These are phyloP conservation scores for Ogataea kodamae DNA, from an alignment of 805 yeast genomes.

Conservation along the genomic window DNA sequence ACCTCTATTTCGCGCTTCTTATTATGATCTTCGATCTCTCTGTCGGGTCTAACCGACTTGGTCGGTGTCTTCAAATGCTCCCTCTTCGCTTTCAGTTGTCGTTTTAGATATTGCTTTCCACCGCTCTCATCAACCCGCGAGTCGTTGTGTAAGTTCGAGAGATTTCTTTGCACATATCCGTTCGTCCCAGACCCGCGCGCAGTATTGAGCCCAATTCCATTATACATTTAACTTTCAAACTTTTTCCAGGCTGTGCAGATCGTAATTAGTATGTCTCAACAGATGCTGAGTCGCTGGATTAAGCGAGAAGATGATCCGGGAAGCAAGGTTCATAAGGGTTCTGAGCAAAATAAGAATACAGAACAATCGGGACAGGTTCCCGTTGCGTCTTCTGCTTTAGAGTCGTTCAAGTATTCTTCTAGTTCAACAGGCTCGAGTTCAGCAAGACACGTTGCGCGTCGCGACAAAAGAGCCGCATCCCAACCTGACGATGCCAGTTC, in stretches of 20 bases:
- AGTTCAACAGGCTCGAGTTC: background rate
- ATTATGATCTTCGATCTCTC: conserved; percentile 36
- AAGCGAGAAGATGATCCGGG: conserved; percentile 3
- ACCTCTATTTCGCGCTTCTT: conserved; percentile 40
- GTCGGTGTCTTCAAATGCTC: conserved; percentile 13
- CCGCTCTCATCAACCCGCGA: conserved; percentile 26
- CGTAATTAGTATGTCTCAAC: conserved; percentile 21
- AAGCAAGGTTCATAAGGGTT: background rate
- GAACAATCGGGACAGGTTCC: background rate
- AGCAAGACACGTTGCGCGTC: conserved; percentile 5
- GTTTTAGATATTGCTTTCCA: conserved; percentile 37
- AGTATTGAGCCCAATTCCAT: conserved; percentile 53
- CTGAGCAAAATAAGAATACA: background rate
- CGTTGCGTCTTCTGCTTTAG: conserved; percentile 1
- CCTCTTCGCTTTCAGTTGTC: conserved; percentile 28
- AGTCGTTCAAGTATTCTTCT: conserved; percentile 7
- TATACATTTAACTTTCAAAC: conserved; percentile 31
- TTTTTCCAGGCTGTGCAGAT: conserved; percentile 10
- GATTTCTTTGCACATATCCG: conserved; percentile 53
- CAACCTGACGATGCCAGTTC: conserved; percentile 4
- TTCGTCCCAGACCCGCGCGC: conserved; percentile 64
- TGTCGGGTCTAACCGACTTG: conserved; percentile 15
- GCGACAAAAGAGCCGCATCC: conserved; percentile 4
- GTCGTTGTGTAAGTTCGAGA: conserved; percentile 25
- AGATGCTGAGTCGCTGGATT: conserved; percentile 22